phyloP scores from a whole-genome alignment of 2,329 filamentous ascomycete species.

The Cladosporium phlei region DNA sequence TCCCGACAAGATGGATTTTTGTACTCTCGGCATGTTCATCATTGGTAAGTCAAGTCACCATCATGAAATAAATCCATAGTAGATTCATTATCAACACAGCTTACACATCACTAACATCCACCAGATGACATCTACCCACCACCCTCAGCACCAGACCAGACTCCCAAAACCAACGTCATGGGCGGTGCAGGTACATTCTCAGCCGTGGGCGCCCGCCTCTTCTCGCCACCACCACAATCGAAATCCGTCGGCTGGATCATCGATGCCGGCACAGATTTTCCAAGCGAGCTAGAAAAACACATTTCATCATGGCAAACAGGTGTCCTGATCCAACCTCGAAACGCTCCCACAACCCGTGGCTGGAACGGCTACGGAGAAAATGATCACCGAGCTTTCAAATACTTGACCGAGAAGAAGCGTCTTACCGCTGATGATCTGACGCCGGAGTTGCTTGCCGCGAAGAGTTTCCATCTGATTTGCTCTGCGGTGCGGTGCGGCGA shows the following conservation, averaged over 20 bases:
- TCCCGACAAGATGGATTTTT: constrained; percentile 46
- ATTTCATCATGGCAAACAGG: constrained; percentile 74
- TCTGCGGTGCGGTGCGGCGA: constrained; percentile 70
- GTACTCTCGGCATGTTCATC: constrained; percentile 61
- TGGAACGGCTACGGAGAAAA: constrained; percentile 82
- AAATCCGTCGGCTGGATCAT: constrained; percentile 80
- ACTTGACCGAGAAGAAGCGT: constrained; percentile 79
- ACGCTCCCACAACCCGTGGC: constrained; percentile 75
- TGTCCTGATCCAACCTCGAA: constrained; percentile 62
- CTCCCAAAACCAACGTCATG: constrained; percentile 66
- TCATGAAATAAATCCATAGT: too few relatives aligned
- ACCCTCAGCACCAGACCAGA: constrained; percentile 53
- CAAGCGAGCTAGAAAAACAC: constrained; percentile 55
- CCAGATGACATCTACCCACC: constrained; percentile 87
- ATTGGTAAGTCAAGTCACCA: constrained; percentile 55
- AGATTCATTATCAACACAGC: not conserved
- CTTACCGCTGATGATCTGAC: constrained; percentile 69
- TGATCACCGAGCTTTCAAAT: constrained; percentile 61
- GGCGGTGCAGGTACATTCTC: constrained; percentile 86
- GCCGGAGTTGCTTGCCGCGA: constrained; percentile 61
- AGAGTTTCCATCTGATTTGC: constrained; percentile 84
- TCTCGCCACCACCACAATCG: constrained; percentile 69
- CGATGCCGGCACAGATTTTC: constrained; percentile 85
- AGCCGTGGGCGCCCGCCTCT: constrained; percentile 80
- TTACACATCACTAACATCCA: constrained; percentile 9